Evolutionary conservation across 495 filamentous ascomycete species (phyloP).

Genomic region (Trichoderma erinaceum): DNA sequence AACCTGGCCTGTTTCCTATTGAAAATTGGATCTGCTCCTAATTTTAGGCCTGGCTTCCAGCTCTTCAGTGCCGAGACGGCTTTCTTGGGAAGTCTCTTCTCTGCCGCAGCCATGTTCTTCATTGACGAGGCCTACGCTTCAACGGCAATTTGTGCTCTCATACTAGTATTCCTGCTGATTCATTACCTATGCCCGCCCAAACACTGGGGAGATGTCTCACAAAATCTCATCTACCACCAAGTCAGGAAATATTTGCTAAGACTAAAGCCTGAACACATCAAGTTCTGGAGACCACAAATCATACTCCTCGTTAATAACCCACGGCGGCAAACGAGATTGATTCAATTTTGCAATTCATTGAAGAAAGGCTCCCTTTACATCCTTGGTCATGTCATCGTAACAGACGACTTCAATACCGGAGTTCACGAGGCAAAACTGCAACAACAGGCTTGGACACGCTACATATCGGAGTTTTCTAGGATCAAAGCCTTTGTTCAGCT

Average conservation of each 20-base stretch:
- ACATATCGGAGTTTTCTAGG: conserved; percentile 73
- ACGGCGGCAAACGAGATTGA: conserved; percentile 67
- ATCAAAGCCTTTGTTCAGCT: conserved; percentile 89
- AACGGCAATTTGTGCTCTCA: conserved; percentile 64
- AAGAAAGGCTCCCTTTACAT: conserved; percentile 86
- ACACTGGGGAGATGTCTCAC: conserved; percentile 84
- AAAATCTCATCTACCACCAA: conserved; percentile 86
- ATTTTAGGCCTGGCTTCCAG: conserved; percentile 81
- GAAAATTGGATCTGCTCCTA: conserved; percentile 89
- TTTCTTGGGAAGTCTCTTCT: conserved; percentile 62
- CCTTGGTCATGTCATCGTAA: conserved; percentile 80
- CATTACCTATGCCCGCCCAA: conserved; percentile 82
- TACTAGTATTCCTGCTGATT: conserved; percentile 74
- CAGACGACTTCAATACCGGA: conserved; percentile 68
- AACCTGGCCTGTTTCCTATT: conserved; percentile 83
- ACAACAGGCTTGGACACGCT: conserved; percentile 76
- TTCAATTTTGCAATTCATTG: conserved; percentile 86
- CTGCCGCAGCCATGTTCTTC: conserved; percentile 79
- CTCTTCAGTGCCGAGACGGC: conserved; percentile 87
- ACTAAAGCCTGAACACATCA: conserved; percentile 81
- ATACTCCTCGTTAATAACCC: conserved; percentile 79
- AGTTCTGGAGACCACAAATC: conserved; percentile 85
- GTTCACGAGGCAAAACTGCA: conserved; percentile 77
- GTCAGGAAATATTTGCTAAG: conserved; percentile 82
- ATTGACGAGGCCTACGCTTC: conserved; percentile 79